Base-by-base conservation (phyloP, 495 filamentous ascomycete genomes). In the Xylaria curta region DNA sequence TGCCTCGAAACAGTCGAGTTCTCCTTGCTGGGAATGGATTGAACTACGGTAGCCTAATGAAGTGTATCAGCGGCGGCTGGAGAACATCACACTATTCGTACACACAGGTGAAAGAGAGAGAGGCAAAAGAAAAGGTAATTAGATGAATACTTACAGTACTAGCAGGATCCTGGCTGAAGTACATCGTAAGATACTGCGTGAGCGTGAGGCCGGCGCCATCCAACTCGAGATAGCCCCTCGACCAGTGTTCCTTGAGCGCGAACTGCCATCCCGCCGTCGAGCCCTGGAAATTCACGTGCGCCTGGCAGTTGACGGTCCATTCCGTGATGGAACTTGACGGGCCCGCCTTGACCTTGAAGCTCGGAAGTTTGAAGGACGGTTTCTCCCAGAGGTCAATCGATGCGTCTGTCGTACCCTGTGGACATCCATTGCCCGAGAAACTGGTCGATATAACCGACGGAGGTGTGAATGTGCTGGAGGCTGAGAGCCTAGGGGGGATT, bases 371-470 rank as follows among this genome's bases (percentile, higher is more conserved):
- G 49, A 67, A 53, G 9, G 49, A 40, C 49, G 42, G 56, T 10
- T 67, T 49, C 19, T 67, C 49, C 65, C 65, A 44, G 33, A 56
- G 28, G 17, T 26, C 33, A 19, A 19, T 13, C 12, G 65, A 40
- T 3, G 49, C 49, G n/a, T 67, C 49, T 51, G 49, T 67, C 17
- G 65, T 42, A 13, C 65, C 65, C 28, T 67, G 47, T 1, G 65
- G 65, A 24, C 65, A 67, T 26, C 65, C 65, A 24, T n/a, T 67
- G 31, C 65, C 65, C 10, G 65, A 67, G 33, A 67, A 67, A 12
- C 65, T 67, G 2, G 65, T 28, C 7, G 65, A 67, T 12, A 56
- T 12, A 8, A 56, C 36, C 10, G 46, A n/a, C 13, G 49, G 65
- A 13, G 31, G 47, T 10, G 65, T 56, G 49, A 56, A 24, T 17